Evolutionary conservation across 345 rosid genomes (phyloP).

Genomic region (Carallia brachiata): DNA sequence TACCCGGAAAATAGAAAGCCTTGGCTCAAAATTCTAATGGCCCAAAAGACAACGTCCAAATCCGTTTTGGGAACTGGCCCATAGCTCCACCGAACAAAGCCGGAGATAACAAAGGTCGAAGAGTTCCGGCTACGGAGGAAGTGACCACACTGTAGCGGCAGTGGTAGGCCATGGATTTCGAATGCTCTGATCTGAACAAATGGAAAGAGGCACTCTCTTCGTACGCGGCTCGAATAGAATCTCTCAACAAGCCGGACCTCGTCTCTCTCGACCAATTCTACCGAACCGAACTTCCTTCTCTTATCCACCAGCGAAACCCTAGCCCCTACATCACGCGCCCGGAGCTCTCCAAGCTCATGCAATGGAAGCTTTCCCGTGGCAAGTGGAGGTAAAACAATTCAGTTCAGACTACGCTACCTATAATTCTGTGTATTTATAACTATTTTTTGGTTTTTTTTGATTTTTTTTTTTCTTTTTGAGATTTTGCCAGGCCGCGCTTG

Average conservation of each 20-base stretch:
- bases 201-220: slow-evolving; percentile 65
- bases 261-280: slow-evolving; percentile 69
- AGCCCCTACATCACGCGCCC: slow-evolving; percentile 63
- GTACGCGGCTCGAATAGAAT: slow-evolving; percentile 48
- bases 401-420: not conserved
- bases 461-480: not conserved
- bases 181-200: slow-evolving; percentile 41
- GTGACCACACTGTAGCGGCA: no score
- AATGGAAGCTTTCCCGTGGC: slow-evolving; percentile 93
- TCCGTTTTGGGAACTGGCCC: no score
- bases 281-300: slow-evolving; percentile 59
- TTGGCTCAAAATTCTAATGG: no score
- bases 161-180: slow-evolving; percentile 43
- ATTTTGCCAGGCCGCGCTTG: slow-evolving; percentile 63
- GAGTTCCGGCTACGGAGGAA: no score
- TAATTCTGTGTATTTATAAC: not conserved
- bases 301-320: slow-evolving; percentile 69
- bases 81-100: no score
- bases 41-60: no score
- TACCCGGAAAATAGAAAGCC: no score
- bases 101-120: no score
- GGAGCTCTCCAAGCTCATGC: slow-evolving; percentile 84
- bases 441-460: not conserved
- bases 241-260: slow-evolving; percentile 69
- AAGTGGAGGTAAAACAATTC: slow-evolving; percentile 61